A percentile compares a stretch with the other conserved stretches of the same genome.
Conservation (phyloP, 306 rosid genomes). For the Vigna radiata region DNA sequence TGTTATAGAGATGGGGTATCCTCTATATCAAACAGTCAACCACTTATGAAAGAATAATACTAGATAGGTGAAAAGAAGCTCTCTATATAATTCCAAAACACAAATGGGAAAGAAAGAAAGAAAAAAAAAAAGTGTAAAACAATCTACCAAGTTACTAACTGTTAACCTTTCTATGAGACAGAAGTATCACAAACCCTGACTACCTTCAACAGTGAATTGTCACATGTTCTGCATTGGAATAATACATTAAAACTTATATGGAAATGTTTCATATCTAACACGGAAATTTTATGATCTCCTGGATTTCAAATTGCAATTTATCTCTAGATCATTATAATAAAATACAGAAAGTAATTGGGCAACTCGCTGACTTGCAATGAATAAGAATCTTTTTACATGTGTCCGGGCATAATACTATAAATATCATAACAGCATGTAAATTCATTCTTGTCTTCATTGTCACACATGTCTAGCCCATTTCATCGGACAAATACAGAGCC, state of each 20-base stretch:
- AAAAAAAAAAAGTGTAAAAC: neutral
- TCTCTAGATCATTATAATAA: conserved; percentile 10
- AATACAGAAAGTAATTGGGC: conserved; percentile 26
- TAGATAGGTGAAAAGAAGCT: conserved; percentile 11
- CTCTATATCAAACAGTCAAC: conserved; percentile 28
- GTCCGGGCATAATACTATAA: neutral
- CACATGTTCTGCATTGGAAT: conserved; percentile 24
- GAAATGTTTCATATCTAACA: conserved; percentile 3
- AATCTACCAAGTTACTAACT: neutral
- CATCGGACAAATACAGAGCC: conserved; percentile 20
- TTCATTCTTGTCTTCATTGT: conserved; percentile 22
- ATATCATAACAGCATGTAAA: neutral
- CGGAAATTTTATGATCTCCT: conserved; percentile 21
- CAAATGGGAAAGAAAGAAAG: too few relatives aligned
- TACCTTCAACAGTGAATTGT: conserved; percentile 24
- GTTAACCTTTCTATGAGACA: neutral
- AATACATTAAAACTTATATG: neutral
- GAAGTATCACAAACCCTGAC: conserved; percentile 32
- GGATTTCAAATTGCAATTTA: neutral
- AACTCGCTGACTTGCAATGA: conserved; percentile 3
- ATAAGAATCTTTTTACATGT: conserved; percentile 31
- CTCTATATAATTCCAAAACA: neutral
- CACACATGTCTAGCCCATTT: conserved; percentile 23
- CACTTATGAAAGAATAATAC: neutral
- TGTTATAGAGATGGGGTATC: conserved; percentile 13